Percentiles rank a stretch among this genome's conserved stretches.
Evolutionary conservation across 2,329 filamentous ascomycete species (phyloP).

Genomic region (Verticillium dahliae): DNA sequence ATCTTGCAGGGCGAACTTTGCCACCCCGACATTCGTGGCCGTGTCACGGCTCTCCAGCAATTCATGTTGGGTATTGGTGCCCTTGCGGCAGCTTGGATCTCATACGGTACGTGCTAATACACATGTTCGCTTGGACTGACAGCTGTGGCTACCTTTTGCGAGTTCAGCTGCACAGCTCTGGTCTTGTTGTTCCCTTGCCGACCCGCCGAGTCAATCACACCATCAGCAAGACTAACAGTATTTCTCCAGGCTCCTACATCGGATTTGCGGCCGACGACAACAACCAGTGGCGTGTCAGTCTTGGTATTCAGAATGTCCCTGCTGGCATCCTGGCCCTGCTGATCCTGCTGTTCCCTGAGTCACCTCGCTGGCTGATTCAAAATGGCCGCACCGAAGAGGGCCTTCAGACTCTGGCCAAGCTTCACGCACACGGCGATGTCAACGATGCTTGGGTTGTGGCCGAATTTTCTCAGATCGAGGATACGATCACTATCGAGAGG

Average conservation of each 20-base stretch:
- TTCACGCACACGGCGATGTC: conserved; percentile 62
- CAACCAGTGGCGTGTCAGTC: conserved; percentile 28
- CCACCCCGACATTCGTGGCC: conserved; percentile 69
- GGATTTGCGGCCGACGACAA: conserved; percentile 17
- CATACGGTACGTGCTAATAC: conserved; percentile 49
- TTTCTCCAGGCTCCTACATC: conserved; percentile 18
- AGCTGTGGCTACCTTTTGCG: no score
- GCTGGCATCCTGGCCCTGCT: conserved; percentile 56
- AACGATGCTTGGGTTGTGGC: conserved; percentile 45
- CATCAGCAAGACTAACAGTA: conserved; percentile 19
- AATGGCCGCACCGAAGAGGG: conserved; percentile 58
- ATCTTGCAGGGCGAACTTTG: conserved; percentile 54
- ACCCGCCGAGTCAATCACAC: not conserved
- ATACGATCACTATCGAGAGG: conserved; percentile 56
- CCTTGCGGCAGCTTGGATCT: conserved; percentile 66
- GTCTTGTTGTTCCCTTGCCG: no score
- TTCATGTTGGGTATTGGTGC: conserved; percentile 77
- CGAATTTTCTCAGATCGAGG: conserved; percentile 59
- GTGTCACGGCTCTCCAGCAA: conserved; percentile 69
- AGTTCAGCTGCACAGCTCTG: no score
- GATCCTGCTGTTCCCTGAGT: conserved; percentile 66
- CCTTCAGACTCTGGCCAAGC: conserved; percentile 56
- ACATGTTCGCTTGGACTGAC: no score
- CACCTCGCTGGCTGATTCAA: conserved; percentile 67
- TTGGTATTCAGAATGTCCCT: conserved; percentile 65